Conservation (phyloP, 257 asterid genomes). For the Ocimum tenuiflorum region DNA sequence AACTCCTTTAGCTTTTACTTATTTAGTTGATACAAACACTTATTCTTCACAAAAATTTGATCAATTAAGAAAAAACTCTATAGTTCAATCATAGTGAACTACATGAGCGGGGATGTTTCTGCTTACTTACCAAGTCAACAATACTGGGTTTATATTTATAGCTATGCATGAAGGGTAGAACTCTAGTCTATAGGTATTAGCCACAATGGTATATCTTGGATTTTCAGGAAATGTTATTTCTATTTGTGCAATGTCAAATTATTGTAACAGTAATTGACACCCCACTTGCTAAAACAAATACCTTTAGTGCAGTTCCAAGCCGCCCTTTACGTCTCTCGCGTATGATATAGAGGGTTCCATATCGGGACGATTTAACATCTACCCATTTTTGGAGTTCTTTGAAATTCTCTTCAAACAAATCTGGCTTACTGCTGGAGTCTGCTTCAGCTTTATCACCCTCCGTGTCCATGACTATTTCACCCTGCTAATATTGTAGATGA, state of each 20-base stretch:
- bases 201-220: no score
- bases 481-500: slow-evolving; percentile 26
- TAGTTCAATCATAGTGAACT: no score
- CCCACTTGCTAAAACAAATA: slow-evolving; percentile 22
- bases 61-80: no score
- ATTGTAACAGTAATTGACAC: not conserved
- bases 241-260: not conserved
- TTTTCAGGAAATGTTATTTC: not conserved
- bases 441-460: slow-evolving; percentile 35
- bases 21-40: no score
- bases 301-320: slow-evolving; percentile 88
- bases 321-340: slow-evolving; percentile 70
- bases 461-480: slow-evolving; percentile 32
- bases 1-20: not conserved
- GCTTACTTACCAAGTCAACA: no score
- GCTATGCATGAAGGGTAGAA: no score
- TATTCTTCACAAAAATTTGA: no score
- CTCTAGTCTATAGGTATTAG: no score
- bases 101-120: no score
- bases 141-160: no score
- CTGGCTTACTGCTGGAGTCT: slow-evolving; percentile 34
- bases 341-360: slow-evolving; percentile 58
- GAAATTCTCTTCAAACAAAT: slow-evolving; percentile 71
- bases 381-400: slow-evolving; percentile 88
- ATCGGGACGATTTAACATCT: slow-evolving; percentile 62